A percentile compares a stretch with the other conserved stretches of the same genome.
These are phyloP conservation scores for Dictyostelium capitatum DNA, from an alignment of 78 protist genomes.

Conservation along the genomic window DNA sequence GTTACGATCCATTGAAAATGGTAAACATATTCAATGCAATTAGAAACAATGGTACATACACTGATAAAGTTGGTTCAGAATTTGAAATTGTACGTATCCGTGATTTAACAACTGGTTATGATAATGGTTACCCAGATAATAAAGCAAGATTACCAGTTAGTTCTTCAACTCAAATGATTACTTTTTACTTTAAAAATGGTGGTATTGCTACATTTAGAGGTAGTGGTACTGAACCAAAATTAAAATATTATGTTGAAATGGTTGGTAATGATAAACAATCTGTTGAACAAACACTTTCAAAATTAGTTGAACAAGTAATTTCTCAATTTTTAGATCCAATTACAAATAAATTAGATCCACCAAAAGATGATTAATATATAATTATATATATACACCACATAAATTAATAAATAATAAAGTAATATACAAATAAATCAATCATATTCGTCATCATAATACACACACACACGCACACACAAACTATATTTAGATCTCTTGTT, in stretches of 20 bases:
- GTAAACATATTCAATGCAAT: constrained; percentile 86
- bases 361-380: constrained; percentile 74
- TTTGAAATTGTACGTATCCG: constrained; percentile 69
- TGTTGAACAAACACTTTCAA: constrained; percentile 16
- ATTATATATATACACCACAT: too few relatives aligned
- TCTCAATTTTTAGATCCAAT: constrained; percentile 68
- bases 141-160: constrained; percentile 76
- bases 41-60: constrained; percentile 62
- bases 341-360: constrained; percentile 80
- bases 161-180: constrained; percentile 93
- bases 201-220: constrained; percentile 95
- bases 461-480: background rate
- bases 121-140: constrained; percentile 42
- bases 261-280: constrained; percentile 35
- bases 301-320: constrained; percentile 66
- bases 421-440: background rate
- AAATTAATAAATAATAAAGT: background rate
- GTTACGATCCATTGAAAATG: constrained; percentile 87
- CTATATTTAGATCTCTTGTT: background rate
- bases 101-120: constrained; percentile 93
- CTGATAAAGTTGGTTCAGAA: background rate
- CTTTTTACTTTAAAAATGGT: constrained; percentile 95
- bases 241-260: constrained; percentile 96
- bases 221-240: constrained; percentile 99
- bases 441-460: too few relatives aligned